Conservation (phyloP, 345 rosid species). For the Adansonia digitata region DNA sequence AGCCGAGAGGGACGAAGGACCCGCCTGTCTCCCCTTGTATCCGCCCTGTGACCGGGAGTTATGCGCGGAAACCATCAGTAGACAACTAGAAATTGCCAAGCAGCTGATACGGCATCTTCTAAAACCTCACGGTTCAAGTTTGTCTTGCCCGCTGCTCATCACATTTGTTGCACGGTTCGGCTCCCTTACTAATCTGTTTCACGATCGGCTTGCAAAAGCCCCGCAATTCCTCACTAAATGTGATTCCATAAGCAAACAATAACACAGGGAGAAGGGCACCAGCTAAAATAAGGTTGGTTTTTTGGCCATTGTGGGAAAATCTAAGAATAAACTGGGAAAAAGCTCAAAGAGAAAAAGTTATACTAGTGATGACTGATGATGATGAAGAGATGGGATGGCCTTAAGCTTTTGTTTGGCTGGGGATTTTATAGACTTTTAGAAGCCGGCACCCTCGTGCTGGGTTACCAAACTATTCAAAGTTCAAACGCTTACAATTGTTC, state of each 20-base stretch:
- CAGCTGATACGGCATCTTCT: neutral
- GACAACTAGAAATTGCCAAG: neutral
- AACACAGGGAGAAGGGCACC: constrained; percentile 16
- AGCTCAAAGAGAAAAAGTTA: neutral
- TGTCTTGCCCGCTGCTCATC: neutral
- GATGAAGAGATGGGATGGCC: constrained; percentile 22
- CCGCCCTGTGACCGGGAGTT: constrained; percentile 51
- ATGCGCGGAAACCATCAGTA: constrained; percentile 41
- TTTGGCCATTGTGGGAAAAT: constrained; percentile 19
- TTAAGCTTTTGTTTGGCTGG: neutral
- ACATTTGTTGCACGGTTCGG: neutral
- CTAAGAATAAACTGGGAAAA: neutral
- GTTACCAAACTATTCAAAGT: too few relatives aligned
- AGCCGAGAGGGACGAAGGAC: too few relatives aligned
- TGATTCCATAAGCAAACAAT: constrained; percentile 21
- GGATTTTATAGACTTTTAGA: constrained; percentile 28
- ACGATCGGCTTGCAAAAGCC: neutral
- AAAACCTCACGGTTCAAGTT: constrained; percentile 14
- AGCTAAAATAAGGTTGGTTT: constrained; percentile 5
- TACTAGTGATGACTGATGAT: neutral
- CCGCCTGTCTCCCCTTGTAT: too few relatives aligned
- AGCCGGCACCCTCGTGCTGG: neutral
- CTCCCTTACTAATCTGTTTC: neutral
- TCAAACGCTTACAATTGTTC: too few relatives aligned
- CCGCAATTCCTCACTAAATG: constrained; percentile 19